phyloP scores from a whole-genome alignment of 2,329 filamentous ascomycete species.

The Fusarium burgessii region DNA sequence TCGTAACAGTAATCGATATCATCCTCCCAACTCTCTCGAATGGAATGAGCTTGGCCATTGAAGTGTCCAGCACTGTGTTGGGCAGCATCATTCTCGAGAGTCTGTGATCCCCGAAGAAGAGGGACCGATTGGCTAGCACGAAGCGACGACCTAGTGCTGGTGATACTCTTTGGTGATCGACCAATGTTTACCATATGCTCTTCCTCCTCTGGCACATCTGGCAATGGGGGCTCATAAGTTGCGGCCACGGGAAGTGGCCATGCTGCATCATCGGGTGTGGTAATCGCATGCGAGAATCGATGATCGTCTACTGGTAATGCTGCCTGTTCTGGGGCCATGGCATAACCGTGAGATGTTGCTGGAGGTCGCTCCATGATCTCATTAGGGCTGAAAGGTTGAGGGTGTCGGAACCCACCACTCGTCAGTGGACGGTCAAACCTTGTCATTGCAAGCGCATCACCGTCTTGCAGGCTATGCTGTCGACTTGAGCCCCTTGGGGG shows the following conservation, averaged over 20 bases:
- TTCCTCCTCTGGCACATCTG: constrained; percentile 74
- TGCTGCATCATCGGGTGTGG: constrained; percentile 56
- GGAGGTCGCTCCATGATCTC: constrained; percentile 38
- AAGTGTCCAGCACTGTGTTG: constrained; percentile 45
- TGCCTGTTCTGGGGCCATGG: constrained; percentile 18
- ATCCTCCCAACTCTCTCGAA: constrained; percentile 71
- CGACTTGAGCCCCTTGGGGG: constrained; percentile 69
- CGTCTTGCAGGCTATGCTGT: constrained; percentile 59
- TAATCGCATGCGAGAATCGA: constrained; percentile 55
- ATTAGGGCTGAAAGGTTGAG: constrained; percentile 56
- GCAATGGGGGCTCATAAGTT: constrained; percentile 59
- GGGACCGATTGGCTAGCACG: constrained; percentile 68
- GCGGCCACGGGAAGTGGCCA: constrained; percentile 54
- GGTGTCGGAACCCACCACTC: constrained; percentile 59
- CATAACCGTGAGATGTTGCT: constrained; percentile 29
- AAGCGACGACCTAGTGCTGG: constrained; percentile 64
- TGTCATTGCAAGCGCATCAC: constrained; percentile 53
- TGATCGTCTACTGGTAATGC: constrained; percentile 24
- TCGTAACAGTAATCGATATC: constrained; percentile 79
- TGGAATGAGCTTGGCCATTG: constrained; percentile 45
- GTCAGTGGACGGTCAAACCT: constrained; percentile 59
- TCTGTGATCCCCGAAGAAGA: constrained; percentile 61
- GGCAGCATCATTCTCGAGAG: constrained; percentile 55
- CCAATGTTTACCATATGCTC: constrained; percentile 58
- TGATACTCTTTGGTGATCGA: constrained; percentile 58